Percentiles rank a stretch among this genome's conserved stretches.
These are phyloP conservation scores for Pythium utonaiense DNA, from an alignment of 352 stramenopile genomes.

Conservation along the genomic window DNA sequence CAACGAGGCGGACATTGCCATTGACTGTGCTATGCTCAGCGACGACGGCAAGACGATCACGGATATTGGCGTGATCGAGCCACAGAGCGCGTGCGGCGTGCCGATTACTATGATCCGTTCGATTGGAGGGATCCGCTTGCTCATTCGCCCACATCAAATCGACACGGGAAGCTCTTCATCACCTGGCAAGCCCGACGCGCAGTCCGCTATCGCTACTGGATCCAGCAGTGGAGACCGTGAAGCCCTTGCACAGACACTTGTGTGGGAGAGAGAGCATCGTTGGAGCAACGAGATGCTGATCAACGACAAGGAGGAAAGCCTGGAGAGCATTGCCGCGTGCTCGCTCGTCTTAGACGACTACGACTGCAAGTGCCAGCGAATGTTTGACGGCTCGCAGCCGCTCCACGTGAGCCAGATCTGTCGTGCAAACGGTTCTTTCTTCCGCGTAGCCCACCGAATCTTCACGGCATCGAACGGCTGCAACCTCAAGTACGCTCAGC, in stretches of 20 bases:
- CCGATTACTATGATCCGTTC: conserved; percentile 60
- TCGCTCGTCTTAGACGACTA: conserved; percentile 70
- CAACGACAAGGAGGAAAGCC: conserved; percentile 57
- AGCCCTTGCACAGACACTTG: neutral
- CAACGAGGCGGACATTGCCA: conserved; percentile 57
- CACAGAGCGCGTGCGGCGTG: conserved; percentile 55
- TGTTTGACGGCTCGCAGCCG: conserved; percentile 71
- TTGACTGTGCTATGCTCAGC: conserved; percentile 59
- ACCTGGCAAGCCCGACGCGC: neutral
- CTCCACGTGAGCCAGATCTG: conserved; percentile 71
- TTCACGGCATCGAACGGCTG: conserved; percentile 66
- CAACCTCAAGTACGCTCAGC: conserved; percentile 61
- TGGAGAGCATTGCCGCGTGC: conserved; percentile 56
- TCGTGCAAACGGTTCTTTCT: conserved; percentile 64
- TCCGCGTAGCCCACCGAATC: conserved; percentile 57
- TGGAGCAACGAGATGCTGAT: conserved; percentile 84
- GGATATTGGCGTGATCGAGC: conserved; percentile 58
- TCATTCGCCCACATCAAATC: conserved; percentile 51
- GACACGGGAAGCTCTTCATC: neutral
- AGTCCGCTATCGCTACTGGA: neutral
- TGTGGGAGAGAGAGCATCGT: conserved; percentile 44
- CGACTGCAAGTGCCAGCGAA: conserved; percentile 71
- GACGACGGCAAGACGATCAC: conserved; percentile 57
- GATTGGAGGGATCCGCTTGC: conserved; percentile 51
- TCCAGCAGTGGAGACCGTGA: neutral